Evolutionary conservation across 2,329 filamentous ascomycete genomes (phyloP).

Genomic region (Allantophomopsis cytisporea): DNA sequence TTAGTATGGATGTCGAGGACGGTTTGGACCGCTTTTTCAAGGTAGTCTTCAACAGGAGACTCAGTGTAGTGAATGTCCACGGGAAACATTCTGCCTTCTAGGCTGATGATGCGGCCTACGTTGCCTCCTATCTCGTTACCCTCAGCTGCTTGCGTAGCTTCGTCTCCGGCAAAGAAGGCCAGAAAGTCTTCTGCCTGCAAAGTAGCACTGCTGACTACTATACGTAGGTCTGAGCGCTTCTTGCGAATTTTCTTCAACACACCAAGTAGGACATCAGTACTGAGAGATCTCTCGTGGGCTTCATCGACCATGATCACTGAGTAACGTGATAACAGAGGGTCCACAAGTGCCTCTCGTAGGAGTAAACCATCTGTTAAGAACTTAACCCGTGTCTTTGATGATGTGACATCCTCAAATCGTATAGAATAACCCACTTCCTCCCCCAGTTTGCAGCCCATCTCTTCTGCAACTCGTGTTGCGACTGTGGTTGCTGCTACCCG

Average conservation of each 20-base stretch:
- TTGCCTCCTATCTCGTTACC: constrained; percentile 18
- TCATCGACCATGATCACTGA: constrained; percentile 97
- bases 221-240: constrained; percentile 66
- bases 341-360: constrained; percentile 81
- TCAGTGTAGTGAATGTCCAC: constrained; percentile 79
- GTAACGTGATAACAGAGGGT: constrained; percentile 81
- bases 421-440: constrained; percentile 92
- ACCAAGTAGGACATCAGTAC: constrained; percentile 81
- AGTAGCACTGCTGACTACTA: constrained; percentile 89
- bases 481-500: constrained; percentile 86
- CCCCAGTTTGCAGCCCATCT: constrained; percentile 73
- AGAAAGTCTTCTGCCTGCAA: constrained; percentile 80
- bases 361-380: constrained; percentile 91
- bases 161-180: constrained; percentile 49
- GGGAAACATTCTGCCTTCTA: constrained; percentile 80
- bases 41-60: constrained; percentile 69
- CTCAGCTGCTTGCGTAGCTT: constrained; percentile 14
- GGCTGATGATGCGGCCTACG: constrained; percentile 57
- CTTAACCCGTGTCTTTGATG: constrained; percentile 74
- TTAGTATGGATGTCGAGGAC: constrained; percentile 78
- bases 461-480: constrained; percentile 77
- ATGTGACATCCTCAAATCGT: constrained; percentile 82
- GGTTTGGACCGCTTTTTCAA: constrained; percentile 69
- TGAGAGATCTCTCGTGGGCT: constrained; percentile 86
- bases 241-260: constrained; percentile 82